Evolutionary conservation across 2,329 filamentous ascomycete genomes (phyloP).

Genomic region (Penicillium thymicola): DNA sequence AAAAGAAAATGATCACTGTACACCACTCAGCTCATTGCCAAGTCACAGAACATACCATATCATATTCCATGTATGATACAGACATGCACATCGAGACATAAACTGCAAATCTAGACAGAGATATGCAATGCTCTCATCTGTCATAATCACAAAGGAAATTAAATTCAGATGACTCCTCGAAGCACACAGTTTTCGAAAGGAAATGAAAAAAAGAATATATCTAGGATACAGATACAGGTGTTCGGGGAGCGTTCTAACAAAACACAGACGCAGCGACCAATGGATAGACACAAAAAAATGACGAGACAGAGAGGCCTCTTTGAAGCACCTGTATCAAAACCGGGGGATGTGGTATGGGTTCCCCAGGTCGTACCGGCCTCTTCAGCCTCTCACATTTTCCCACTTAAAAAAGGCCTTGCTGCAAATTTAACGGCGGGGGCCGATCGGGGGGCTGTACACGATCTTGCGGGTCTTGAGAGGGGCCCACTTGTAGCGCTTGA

Average conservation of each 20-base stretch:
- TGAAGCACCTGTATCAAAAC: conserved; percentile 21
- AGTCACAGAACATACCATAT: neutral
- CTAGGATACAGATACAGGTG: conserved; percentile 45
- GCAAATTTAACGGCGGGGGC: conserved; percentile 36
- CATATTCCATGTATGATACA: neutral
- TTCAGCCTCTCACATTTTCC: conserved; percentile 29
- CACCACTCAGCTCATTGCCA: neutral
- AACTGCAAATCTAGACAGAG: neutral
- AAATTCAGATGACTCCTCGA: conserved; percentile 38
- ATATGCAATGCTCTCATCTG: neutral
- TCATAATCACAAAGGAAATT: conserved; percentile 37
- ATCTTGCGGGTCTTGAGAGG: conserved; percentile 95
- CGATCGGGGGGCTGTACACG: conserved; percentile 71
- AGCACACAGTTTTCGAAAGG: conserved; percentile 38
- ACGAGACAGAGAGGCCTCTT: conserved; percentile 24
- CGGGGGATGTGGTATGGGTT: conserved; percentile 24
- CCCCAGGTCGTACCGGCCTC: conserved; percentile 26
- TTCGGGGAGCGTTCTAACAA: conserved; percentile 40
- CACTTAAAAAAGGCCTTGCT: conserved; percentile 28
- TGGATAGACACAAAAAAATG: conserved; percentile 29
- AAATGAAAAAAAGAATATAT: conserved; percentile 37
- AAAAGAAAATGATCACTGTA: neutral
- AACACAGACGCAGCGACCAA: conserved; percentile 32
- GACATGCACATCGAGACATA: neutral
- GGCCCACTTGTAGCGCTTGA: conserved; percentile 99